These are phyloP conservation scores for Euphorbia peplus DNA, from an alignment of 345 rosid species.

Conservation along the genomic window DNA sequence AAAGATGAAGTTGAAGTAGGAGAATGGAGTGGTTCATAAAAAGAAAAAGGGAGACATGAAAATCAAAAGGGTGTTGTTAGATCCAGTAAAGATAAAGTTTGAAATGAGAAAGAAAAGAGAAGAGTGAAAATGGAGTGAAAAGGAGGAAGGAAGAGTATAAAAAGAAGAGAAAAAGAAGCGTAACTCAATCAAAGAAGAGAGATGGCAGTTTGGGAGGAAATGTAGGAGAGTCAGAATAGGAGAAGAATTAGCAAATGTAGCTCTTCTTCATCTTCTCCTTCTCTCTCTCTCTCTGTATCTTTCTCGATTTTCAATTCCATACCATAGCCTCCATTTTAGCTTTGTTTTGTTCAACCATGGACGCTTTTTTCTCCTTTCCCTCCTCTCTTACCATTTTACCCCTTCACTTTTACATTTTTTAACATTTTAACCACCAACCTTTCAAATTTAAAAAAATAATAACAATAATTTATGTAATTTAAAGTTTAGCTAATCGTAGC, in stretches of 20 bases:
- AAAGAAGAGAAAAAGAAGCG: not conserved
- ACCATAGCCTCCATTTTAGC: too few species aligned
- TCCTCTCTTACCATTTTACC: too few species aligned
- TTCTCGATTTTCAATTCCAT: too few species aligned
- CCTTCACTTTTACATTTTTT: too few species aligned
- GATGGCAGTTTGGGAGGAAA: conserved; percentile 18
- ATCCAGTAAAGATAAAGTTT: conserved; percentile 3
- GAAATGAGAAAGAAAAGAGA: not conserved
- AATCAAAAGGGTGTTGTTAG: not conserved
- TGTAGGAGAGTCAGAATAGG: conserved; percentile 14
- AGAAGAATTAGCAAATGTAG: conserved; percentile 13
- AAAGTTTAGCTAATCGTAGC: too few species aligned
- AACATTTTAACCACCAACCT: too few species aligned
- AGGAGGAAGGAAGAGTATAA: not conserved
- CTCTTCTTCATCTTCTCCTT: not conserved
- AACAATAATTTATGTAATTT: too few species aligned
- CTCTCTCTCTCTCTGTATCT: too few species aligned
- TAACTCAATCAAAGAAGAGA: not conserved
- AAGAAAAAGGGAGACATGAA: not conserved
- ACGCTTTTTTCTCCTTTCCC: too few species aligned
- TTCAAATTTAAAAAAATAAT: too few species aligned
- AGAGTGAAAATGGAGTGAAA: not conserved
- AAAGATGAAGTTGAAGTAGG: not conserved
- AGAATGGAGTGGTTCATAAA: conserved; percentile 7
- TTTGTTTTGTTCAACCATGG: too few species aligned